A percentile compares a stretch with the other conserved stretches of the same genome.
These are phyloP conservation scores for Heritiera littoralis DNA, from an alignment of 345 rosid species.

Conservation along the genomic window DNA sequence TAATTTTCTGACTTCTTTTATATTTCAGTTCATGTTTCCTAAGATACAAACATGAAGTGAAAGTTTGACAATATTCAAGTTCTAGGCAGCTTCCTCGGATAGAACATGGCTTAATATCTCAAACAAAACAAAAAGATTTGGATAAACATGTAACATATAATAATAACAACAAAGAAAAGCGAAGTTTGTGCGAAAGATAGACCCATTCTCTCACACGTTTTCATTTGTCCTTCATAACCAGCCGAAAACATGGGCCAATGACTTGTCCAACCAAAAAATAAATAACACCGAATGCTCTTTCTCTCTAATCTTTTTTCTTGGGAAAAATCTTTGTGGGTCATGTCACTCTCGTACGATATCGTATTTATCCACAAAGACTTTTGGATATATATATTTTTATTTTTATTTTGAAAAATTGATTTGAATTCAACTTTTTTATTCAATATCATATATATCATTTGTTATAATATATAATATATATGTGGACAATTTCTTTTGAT, in stretches of 20 bases:
- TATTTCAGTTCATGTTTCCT: constrained; percentile 1
- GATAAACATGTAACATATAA: not conserved
- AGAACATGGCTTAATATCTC: constrained; percentile 7
- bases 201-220: not conserved
- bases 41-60: not conserved
- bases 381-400: too few relatives aligned
- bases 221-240: not conserved
- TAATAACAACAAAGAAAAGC: not conserved
- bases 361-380: not conserved
- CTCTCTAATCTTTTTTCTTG: not conserved
- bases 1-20: not conserved
- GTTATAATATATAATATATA: too few relatives aligned
- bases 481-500: too few relatives aligned
- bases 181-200: constrained; percentile 1
- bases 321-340: constrained; percentile 15
- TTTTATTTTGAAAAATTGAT: too few relatives aligned
- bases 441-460: too few relatives aligned
- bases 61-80: not conserved
- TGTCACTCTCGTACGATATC: not conserved
- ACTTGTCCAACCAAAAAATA: not conserved
- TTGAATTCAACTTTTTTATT: too few relatives aligned
- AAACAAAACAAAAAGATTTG: not conserved
- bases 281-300: not conserved
- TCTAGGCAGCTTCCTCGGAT: constrained; percentile 23
- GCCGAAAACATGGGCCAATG: constrained; percentile 3